A percentile compares a stretch with the other conserved stretches of the same genome.
Conservation (phyloP, 331 rosid genomes). For the Acacia pycnantha region DNA sequence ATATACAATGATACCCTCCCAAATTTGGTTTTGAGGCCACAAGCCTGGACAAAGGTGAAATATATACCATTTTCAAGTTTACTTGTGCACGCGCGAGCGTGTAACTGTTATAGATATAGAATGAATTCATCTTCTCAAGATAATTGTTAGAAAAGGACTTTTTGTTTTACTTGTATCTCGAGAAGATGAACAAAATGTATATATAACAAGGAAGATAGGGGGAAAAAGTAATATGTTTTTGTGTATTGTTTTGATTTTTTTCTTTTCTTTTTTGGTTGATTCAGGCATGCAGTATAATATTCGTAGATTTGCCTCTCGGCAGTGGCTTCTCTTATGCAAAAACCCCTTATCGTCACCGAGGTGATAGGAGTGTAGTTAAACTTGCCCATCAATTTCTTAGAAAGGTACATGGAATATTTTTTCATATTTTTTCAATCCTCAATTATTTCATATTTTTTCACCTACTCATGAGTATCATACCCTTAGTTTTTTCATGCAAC, state of each 20-base stretch:
- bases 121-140: too few species aligned
- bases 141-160: too few species aligned
- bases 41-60: conserved; percentile 70
- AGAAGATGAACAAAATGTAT: too few species aligned
- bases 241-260: neutral
- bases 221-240: too few species aligned
- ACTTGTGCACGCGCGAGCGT: neutral
- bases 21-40: conserved; percentile 43
- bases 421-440: too few species aligned
- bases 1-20: conserved; percentile 52
- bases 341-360: neutral
- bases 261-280: neutral
- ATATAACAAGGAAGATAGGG: too few species aligned
- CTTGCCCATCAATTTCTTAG: neutral
- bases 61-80: neutral
- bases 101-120: too few species aligned
- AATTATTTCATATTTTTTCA: neutral
- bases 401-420: neutral
- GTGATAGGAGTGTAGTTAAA: neutral
- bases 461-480: too few species aligned
- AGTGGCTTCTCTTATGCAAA: neutral
- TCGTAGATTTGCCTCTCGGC: neutral
- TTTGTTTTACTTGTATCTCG: too few species aligned
- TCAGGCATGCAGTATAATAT: neutral
- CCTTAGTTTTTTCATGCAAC: too few species aligned